Evolutionary conservation across 176 grass and related monocot species (phyloP).

Genomic region (Oryza punctata): DNA sequence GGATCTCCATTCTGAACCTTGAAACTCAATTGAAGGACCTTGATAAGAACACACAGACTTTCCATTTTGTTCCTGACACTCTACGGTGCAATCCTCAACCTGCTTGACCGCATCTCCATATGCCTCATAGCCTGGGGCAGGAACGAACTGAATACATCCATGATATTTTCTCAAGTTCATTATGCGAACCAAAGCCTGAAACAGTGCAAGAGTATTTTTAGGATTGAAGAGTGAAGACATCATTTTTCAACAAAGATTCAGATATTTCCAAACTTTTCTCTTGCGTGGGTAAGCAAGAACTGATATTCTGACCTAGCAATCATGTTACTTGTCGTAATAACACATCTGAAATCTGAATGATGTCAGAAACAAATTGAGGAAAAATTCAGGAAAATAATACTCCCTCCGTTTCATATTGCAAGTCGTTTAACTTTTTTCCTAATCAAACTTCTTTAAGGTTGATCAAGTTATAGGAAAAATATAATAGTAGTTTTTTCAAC

Average conservation of each 20-base stretch:
- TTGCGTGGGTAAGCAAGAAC: neutral
- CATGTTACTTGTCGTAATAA: neutral
- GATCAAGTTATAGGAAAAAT: too few relatives aligned
- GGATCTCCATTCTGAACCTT: slow-evolving; percentile 59
- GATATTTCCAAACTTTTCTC: neutral
- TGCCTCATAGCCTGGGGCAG: slow-evolving; percentile 75
- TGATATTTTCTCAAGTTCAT: slow-evolving; percentile 66
- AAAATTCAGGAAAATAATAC: neutral
- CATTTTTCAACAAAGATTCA: neutral
- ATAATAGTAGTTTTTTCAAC: too few relatives aligned
- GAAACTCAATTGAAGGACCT: slow-evolving; percentile 43
- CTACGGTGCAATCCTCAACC: neutral
- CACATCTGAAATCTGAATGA: slow-evolving; percentile 2
- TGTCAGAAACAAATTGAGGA: neutral
- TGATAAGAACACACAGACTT: slow-evolving; percentile 48
- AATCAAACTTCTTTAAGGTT: too few relatives aligned
- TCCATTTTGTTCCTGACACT: slow-evolving; percentile 17
- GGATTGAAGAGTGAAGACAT: too few relatives aligned
- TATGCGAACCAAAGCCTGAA: slow-evolving; percentile 72
- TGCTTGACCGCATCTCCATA: slow-evolving; percentile 61
- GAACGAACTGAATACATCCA: slow-evolving; percentile 61
- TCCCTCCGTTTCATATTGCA: too few relatives aligned
- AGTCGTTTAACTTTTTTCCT: too few relatives aligned
- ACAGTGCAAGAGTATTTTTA: neutral
- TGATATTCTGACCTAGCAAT: neutral